phyloP scores from a whole-genome alignment of 169 alveolate genomes.

The Plasmodium billcollinsi region DNA sequence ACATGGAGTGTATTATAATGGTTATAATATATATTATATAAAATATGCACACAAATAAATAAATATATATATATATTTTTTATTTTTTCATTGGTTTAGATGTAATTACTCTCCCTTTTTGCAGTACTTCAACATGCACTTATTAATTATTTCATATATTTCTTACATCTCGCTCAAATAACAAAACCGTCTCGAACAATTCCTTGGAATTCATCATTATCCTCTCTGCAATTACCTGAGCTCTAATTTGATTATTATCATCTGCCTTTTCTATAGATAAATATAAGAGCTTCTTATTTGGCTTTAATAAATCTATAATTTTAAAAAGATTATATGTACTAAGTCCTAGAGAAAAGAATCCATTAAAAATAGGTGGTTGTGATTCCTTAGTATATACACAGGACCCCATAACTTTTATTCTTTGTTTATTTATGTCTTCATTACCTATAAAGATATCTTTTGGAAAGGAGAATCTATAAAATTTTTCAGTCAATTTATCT shows the following conservation, averaged over 20 bases:
- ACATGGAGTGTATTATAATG: too few relatives aligned
- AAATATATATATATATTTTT: too few relatives aligned
- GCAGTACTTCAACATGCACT: too few relatives aligned
- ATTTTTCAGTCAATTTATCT: constrained; percentile 9
- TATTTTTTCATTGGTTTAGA: too few relatives aligned
- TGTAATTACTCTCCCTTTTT: too few relatives aligned
- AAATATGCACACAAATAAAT: too few relatives aligned
- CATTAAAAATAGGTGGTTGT: constrained; percentile 52
- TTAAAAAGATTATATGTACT: constrained; percentile 57
- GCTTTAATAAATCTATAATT: constrained; percentile 14
- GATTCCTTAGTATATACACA: constrained; percentile 35
- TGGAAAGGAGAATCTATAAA: constrained; percentile 22
- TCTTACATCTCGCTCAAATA: constrained; percentile 65
- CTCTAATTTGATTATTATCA: constrained; percentile 32
- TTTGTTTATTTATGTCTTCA: constrained; percentile 19
- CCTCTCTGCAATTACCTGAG: constrained; percentile 52
- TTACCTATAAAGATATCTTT: constrained; percentile 11
- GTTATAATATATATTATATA: too few relatives aligned
- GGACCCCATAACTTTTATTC: constrained; percentile 60
- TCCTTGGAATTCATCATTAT: constrained; percentile 16
- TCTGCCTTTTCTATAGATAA: constrained; percentile 44
- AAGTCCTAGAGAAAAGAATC: constrained; percentile 65
- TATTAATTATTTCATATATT: not conserved
- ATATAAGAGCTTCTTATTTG: constrained; percentile 35
- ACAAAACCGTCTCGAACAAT: constrained; percentile 19